Evolutionary conservation across 2,329 filamentous ascomycete genomes (phyloP), one percentile per base, ranked within the genome.

Genomic region (Huntiella bhutanensis): DNA sequence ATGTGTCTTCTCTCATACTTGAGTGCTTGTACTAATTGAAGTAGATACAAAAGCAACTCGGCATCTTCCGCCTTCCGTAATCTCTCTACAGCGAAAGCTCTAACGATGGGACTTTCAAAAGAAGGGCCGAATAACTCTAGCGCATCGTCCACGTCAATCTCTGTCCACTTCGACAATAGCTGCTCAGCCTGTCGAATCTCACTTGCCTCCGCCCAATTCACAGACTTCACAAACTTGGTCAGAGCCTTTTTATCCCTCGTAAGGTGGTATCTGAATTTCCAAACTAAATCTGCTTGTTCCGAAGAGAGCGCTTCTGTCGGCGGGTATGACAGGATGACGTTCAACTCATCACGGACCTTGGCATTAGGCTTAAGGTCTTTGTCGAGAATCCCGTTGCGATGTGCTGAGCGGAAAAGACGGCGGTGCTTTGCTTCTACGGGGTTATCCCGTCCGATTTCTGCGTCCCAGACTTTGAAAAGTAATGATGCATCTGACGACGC

Each of bases 171-270:
- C 0, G 81, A 77, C 13, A 98, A 70, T 4, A 98, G 76, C 51
- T 92, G 84, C 17, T 91, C 82, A 4, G 88, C 87, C 63, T 95
- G 86, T 49, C 82, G 80, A 3, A 82, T 78, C 66, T 98, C 88
- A 51, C 77, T 76, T 41, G 75, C 72, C 59, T 94, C 88, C 43
- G 75, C 76, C 88, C 91, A 98, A 53, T 92, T 87, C 35, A 95
- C 88, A 0, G 88, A 95, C 60, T 96, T 98, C 59, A 96, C 85
- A 54, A 98, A 93, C 56, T 98, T 98, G 33, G 88, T 98, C 49
- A 96, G 68, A 2, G 88, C 82, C 55, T 81, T 70, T 61, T 98
- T 98, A 59, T 98, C 87, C 48, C 86, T 73, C 1, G 87, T 91
- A 16, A 98, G 64, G 59, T 95, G 88, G 60, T 96, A 93, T 49